Percentiles rank a stretch among this genome's conserved stretches.
Conservation (phyloP, 306 rosid genomes). For the Hylodesmum podocarpum region DNA sequence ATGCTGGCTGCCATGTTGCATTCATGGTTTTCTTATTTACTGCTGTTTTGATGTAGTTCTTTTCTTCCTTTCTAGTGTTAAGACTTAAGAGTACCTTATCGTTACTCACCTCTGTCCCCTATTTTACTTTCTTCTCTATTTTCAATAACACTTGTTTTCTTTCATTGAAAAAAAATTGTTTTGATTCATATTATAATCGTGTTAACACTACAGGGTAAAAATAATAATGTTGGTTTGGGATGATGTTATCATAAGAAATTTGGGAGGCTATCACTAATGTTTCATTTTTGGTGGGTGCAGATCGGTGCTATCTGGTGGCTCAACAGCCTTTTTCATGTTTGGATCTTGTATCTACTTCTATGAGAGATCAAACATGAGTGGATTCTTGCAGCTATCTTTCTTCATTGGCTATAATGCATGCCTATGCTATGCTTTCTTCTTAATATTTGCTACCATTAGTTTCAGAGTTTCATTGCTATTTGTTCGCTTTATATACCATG, state of each 20-base stretch:
- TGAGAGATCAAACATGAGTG: conserved; percentile 66
- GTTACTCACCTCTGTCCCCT: no score
- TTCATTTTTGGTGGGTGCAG: conserved; percentile 49
- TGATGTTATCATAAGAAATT: not conserved
- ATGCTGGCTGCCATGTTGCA: not conserved
- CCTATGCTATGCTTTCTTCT: conserved; percentile 78
- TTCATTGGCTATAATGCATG: conserved; percentile 84
- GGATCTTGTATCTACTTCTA: conserved; percentile 69
- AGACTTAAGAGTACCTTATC: not conserved
- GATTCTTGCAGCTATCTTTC: conserved; percentile 70
- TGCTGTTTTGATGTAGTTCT: not conserved
- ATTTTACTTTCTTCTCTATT: not conserved
- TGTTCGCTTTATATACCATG: conserved; percentile 59
- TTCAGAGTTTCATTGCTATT: conserved; percentile 67
- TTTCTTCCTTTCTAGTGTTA: no score
- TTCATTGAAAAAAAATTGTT: not conserved
- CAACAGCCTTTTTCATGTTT: conserved; percentile 74
- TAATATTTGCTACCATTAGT: conserved; percentile 70
- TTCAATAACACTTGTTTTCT: not conserved
- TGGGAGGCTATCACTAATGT: not conserved
- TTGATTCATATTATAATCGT: not conserved
- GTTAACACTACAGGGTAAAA: not conserved
- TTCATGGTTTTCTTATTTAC: not conserved
- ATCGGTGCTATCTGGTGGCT: conserved; percentile 77
- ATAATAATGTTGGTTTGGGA: not conserved